These are phyloP conservation scores for Tuber magnatum DNA, from an alignment of 495 filamentous ascomycete species.

Conservation along the genomic window DNA sequence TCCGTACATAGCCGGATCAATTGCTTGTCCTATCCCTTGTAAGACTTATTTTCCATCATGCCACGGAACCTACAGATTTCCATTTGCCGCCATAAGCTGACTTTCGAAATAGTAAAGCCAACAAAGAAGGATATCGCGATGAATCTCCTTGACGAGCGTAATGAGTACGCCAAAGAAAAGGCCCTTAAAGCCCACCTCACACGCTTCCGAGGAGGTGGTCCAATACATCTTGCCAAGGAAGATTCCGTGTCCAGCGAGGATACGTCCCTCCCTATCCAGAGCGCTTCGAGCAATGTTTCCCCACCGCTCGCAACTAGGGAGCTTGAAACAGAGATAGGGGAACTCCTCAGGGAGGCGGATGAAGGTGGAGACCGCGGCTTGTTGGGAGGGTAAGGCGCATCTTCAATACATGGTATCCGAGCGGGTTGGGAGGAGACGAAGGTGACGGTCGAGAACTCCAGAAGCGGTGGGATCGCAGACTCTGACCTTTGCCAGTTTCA, in stretches of 20 bases:
- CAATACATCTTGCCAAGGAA: not conserved
- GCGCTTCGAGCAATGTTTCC: not conserved
- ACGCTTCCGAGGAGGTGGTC: not conserved
- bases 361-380: constrained; percentile 14
- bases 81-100: not conserved
- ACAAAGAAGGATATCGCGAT: not conserved
- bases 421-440: not conserved
- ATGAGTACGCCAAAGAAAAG: not conserved
- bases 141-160: not conserved
- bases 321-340: constrained; percentile 4
- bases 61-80: not conserved
- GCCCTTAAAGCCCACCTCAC: not conserved
- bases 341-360: constrained; percentile 19
- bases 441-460: not conserved
- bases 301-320: not conserved
- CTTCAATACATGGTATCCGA: not conserved
- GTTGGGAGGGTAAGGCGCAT: not conserved
- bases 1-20: not conserved
- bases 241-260: not conserved
- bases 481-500: not conserved
- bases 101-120: not conserved
- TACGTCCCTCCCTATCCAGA: not conserved
- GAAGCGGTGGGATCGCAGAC: too few relatives aligned
- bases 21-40: not conserved
- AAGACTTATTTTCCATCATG: not conserved